Percentiles rank a stretch among this genome's conserved stretches.
These are phyloP conservation scores for Diphasiastrum complanatum DNA, from an alignment of 83 land plant species.

Conservation along the genomic window DNA sequence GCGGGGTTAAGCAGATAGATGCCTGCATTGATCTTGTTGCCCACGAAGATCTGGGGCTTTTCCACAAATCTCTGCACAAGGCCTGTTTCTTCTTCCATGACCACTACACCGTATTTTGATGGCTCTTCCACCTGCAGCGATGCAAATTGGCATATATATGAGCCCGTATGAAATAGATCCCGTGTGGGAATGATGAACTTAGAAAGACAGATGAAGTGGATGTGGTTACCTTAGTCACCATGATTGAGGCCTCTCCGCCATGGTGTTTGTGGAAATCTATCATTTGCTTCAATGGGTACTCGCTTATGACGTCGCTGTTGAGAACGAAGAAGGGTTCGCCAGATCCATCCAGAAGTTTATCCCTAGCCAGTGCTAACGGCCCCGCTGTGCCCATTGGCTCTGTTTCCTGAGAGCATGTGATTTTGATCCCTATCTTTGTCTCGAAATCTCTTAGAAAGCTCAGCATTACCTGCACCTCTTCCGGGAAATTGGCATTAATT, in stretches of 20 bases:
- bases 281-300: conserved; percentile 9
- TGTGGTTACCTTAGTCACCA: conserved; percentile 13
- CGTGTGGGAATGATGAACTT: background rate
- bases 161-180: background rate
- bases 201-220: background rate
- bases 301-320: conserved; percentile 17
- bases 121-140: conserved; percentile 8
- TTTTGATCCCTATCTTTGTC: conserved; percentile 11
- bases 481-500: background rate
- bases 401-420: conserved; percentile 13
- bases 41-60: too few species aligned
- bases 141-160: background rate
- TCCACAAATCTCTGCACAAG: too few species aligned
- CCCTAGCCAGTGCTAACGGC: too few species aligned
- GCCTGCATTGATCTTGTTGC: conserved; percentile 10
- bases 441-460: conserved; percentile 12
- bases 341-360: too few species aligned
- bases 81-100: conserved; percentile 11
- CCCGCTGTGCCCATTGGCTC: conserved; percentile 17
- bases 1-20: conserved; percentile 8
- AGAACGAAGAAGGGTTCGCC: too few species aligned
- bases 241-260: too few species aligned
- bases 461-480: too few species aligned
- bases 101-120: conserved; percentile 15
- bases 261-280: too few species aligned